A percentile compares a stretch with the other conserved stretches of the same genome.
Conservation (phyloP, 371 early-diverging fungal species). For the Mortierella sp. region DNA sequence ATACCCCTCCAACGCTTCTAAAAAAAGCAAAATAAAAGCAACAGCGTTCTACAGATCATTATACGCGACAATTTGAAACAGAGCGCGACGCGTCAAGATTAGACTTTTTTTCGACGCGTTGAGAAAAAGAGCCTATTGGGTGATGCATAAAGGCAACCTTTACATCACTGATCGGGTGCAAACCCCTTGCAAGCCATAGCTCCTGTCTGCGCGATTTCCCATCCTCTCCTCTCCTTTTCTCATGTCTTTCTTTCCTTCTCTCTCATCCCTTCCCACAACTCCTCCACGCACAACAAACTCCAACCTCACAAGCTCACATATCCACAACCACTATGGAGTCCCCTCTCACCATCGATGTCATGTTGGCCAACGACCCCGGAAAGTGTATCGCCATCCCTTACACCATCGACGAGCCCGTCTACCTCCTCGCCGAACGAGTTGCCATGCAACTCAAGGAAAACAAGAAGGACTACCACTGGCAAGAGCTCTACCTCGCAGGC, state of each 20-base stretch:
- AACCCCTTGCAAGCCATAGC: too few species aligned
- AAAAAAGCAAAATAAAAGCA: background rate
- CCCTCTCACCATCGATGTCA: too few species aligned
- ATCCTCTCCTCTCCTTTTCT: background rate
- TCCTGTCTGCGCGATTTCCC: background rate
- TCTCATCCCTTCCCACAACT: background rate
- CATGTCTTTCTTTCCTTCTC: background rate
- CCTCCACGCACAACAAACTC: too few species aligned
- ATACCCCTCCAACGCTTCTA: background rate
- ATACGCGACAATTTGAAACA: too few species aligned
- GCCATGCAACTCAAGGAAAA: background rate
- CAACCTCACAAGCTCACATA: background rate
- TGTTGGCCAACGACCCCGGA: background rate
- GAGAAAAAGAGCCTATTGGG: too few species aligned
- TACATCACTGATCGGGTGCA: too few species aligned
- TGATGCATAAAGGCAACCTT: too few species aligned
- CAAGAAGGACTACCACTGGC: background rate
- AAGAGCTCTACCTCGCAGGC: constrained; percentile 1
- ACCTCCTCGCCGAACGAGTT: background rate
- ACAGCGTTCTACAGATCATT: too few species aligned
- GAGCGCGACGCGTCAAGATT: background rate
- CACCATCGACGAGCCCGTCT: background rate
- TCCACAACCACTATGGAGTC: background rate
- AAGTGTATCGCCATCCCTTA: background rate
- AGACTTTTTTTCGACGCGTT: too few species aligned